Conservation (phyloP, 345 rosid genomes). For the Excoecaria agallocha region DNA sequence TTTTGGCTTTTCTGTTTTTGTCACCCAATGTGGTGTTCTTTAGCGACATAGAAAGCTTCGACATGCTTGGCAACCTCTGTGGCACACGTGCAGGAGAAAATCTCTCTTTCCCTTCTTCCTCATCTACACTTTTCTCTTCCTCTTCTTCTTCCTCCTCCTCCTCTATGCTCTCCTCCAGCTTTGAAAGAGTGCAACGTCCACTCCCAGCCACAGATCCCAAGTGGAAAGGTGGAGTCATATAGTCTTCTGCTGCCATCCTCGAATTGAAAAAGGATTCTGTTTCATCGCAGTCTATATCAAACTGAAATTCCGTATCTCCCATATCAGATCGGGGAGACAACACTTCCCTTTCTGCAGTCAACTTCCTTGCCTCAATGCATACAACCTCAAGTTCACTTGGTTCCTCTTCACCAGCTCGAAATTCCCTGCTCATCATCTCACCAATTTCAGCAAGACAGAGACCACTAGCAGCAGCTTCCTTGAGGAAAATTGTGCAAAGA, state of each 20-base stretch:
- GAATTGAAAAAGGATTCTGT: slow-evolving; percentile 33
- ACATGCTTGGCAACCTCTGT: slow-evolving; percentile 42
- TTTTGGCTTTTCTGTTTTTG: slow-evolving; percentile 39
- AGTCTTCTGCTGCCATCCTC: slow-evolving; percentile 53
- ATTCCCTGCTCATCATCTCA: slow-evolving; percentile 99
- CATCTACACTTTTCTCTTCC: slow-evolving; percentile 58
- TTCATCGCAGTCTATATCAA: slow-evolving; percentile 77
- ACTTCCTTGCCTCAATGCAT: slow-evolving; percentile 81
- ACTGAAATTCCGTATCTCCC: slow-evolving; percentile 69
- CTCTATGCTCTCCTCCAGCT: slow-evolving; percentile 77
- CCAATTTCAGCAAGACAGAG: slow-evolving; percentile 93
- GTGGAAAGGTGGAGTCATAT: slow-evolving; percentile 38
- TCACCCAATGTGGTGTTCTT: slow-evolving; percentile 60
- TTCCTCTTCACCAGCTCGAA: slow-evolving; percentile 79
- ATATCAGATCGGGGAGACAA: slow-evolving; percentile 52
- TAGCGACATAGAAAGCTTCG: slow-evolving; percentile 75
- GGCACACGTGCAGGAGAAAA: slow-evolving; percentile 26
- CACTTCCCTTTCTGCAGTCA: slow-evolving; percentile 56
- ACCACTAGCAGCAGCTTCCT: slow-evolving; percentile 79
- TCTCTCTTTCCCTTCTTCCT: slow-evolving; percentile 41
- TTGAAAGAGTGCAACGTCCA: slow-evolving; percentile 58
- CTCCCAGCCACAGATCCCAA: slow-evolving; percentile 47
- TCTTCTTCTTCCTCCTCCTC: slow-evolving; percentile 82
- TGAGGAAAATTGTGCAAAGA: slow-evolving; percentile 84
- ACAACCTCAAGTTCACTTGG: slow-evolving; percentile 95